These are phyloP conservation scores for Thalassiosira profunda DNA, from an alignment of 108 stramenopile genomes.

Conservation along the genomic window DNA sequence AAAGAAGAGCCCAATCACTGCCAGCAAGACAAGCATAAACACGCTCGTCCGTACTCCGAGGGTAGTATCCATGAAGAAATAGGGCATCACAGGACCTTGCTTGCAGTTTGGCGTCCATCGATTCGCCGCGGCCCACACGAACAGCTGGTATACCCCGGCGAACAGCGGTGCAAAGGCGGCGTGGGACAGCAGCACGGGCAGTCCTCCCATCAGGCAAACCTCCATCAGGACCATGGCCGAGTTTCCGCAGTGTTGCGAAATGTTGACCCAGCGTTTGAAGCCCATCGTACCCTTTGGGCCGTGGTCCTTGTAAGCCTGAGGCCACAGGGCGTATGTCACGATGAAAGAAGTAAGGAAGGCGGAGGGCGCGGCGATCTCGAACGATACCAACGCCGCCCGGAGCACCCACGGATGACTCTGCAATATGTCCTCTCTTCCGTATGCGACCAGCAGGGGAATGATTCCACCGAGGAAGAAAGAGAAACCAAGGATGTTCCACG, in stretches of 20 bases:
- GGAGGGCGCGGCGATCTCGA: constrained; percentile 69
- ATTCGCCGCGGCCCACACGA: constrained; percentile 57
- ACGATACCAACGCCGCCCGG: constrained; percentile 59
- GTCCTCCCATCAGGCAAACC: constrained; percentile 55
- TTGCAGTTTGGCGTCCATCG: constrained; percentile 34
- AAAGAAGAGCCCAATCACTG: constrained; percentile 47
- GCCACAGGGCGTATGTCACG: constrained; percentile 76
- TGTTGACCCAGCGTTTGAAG: constrained; percentile 49
- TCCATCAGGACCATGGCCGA: constrained; percentile 57
- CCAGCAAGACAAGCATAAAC: constrained; percentile 47
- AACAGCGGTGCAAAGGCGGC: constrained; percentile 50
- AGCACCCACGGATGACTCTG: constrained; percentile 48
- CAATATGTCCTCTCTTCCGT: constrained; percentile 27
- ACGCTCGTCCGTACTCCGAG: constrained; percentile 54
- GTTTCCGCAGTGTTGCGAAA: constrained; percentile 66
- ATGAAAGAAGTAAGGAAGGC: constrained; percentile 63
- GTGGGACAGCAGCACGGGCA: constrained; percentile 55
- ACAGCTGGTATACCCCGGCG: constrained; percentile 54
- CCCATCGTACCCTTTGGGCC: constrained; percentile 39
- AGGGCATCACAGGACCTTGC: constrained; percentile 59
- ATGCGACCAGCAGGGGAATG: constrained; percentile 46
- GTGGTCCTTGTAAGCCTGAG: constrained; percentile 34
- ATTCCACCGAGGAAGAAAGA: constrained; percentile 59
- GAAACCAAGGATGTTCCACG: constrained; percentile 73
- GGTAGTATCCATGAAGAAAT: constrained; percentile 76